These are phyloP conservation scores for Nelumbo lutea DNA, from an alignment of 164 flowering plant species.

Conservation along the genomic window DNA sequence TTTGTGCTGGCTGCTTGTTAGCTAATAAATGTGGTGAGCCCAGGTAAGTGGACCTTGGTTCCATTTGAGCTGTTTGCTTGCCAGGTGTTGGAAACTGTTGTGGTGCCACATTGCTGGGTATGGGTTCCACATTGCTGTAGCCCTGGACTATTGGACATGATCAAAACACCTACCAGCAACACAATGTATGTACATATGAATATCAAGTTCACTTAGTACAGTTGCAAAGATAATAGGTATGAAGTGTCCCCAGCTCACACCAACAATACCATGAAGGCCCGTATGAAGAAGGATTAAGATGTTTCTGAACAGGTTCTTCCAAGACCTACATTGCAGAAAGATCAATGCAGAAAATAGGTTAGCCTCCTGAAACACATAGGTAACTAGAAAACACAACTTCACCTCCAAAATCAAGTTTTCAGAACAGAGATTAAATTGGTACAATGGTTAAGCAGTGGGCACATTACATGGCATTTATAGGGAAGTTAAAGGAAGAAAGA, in stretches of 20 bases:
- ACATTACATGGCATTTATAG: too few species aligned
- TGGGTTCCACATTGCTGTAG: neutral
- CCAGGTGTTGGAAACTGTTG: slow-evolving; percentile 21
- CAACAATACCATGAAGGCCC: neutral
- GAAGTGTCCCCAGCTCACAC: neutral
- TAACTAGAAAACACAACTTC: neutral
- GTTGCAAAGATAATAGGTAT: neutral
- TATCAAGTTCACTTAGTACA: neutral
- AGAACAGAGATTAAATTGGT: too few species aligned
- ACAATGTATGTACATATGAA: neutral
- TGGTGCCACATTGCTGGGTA: slow-evolving; percentile 15
- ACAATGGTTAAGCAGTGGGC: too few species aligned
- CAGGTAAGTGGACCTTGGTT: slow-evolving; percentile 12
- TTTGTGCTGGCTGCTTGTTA: slow-evolving; percentile 34
- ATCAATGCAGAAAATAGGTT: neutral
- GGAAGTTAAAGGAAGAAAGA: too few species aligned
- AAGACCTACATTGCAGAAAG: neutral
- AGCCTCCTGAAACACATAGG: neutral
- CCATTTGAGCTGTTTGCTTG: slow-evolving; percentile 44
- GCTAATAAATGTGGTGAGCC: slow-evolving; percentile 18
- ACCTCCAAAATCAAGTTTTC: neutral
- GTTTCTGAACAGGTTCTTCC: neutral
- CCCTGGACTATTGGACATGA: neutral
- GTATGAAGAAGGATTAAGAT: neutral
- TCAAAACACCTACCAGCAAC: neutral